Evolutionary conservation across 2,329 filamentous ascomycete species (phyloP).

Genomic region (Microcyclosporella mali): DNA sequence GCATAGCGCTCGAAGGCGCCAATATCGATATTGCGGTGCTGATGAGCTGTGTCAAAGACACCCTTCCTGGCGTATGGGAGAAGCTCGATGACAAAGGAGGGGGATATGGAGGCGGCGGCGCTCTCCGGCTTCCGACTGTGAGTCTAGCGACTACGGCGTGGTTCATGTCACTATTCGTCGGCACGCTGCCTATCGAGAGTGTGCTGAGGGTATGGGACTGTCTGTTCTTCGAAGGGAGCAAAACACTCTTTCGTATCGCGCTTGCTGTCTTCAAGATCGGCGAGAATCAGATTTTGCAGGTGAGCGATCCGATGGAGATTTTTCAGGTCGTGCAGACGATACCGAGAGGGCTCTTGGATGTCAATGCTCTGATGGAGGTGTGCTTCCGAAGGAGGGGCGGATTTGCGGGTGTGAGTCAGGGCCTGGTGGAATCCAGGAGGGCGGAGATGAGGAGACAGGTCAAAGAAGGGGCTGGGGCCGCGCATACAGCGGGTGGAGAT

Average conservation of each 20-base stretch:
- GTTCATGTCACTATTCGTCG: constrained; percentile 98
- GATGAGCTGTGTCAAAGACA: constrained; percentile 78
- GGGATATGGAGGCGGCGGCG: constrained; percentile 35
- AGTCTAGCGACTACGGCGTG: constrained; percentile 89
- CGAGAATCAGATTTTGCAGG: constrained; percentile 70
- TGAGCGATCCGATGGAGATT: constrained; percentile 86
- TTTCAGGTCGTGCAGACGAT: constrained; percentile 89
- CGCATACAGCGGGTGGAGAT: neutral
- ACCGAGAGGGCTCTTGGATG: constrained; percentile 73
- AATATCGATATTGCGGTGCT: constrained; percentile 92
- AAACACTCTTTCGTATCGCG: constrained; percentile 87
- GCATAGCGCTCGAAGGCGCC: constrained; percentile 80
- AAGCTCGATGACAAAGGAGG: constrained; percentile 76
- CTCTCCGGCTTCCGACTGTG: constrained; percentile 69
- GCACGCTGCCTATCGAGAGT: constrained; percentile 83
- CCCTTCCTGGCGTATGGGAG: constrained; percentile 75
- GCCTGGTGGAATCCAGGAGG: constrained; percentile 69
- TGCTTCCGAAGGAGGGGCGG: constrained; percentile 66
- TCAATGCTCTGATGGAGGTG: constrained; percentile 72
- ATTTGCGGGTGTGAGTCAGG: constrained; percentile 75
- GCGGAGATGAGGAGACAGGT: constrained; percentile 49
- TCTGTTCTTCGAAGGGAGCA: constrained; percentile 92
- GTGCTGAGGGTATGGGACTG: constrained; percentile 91
- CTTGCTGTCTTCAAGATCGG: constrained; percentile 86
- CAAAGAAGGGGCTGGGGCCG: constrained; percentile 17